Base-by-base conservation (phyloP, 352 stramenopile genomes). In the Pythium chondricola region DNA sequence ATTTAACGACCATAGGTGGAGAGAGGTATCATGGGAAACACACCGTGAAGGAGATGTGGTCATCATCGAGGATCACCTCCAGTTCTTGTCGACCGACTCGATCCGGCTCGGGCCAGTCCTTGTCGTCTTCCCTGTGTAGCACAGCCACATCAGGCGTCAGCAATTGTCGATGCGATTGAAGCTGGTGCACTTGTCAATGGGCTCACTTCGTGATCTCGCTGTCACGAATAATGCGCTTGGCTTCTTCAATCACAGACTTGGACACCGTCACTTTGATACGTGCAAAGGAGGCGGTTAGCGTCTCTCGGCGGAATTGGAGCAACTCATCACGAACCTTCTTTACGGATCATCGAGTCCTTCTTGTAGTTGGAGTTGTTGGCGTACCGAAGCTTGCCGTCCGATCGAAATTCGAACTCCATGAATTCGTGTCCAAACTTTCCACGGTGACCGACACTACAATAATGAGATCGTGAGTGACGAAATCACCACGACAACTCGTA, bases 321-420 rank as follows among this genome's bases (percentile, higher is more conserved):
- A 25, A 24, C 30, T 16, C 6, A 52, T 11, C 20, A 52, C 30
- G 22, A 14, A 96, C 88, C 83, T 88, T 98, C 91, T 78, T 98
- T 98, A 30, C 92, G 79, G 65, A 99, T 98, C 76, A 98, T 97
- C 7, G 84, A 91, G 61, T 97, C 94, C 53, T 97, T 95, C 69
- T 98, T 98, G 71, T 98, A 98, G 75, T 98, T 98, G 33, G 89
- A 98, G 70, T 98, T 98, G 74, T 99, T 99, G 25, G 93, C 93
- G 58, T 99, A 99, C 30, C 93, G 82, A 24, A 99, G 73, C 57
- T 88, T 94, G 31, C 84, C 86, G 52, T 93, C 85, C 14, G 85
- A 74, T 31, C 71, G 82, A 43, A 98, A 95, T 65, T 98, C 93
- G 58, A 98, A 98, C 74, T 99, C 95, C 88, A 98, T 96, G 59